Evolutionary conservation across 169 alveolate genomes (phyloP).

Genomic region (Cryptosporidium ryanae): DNA sequence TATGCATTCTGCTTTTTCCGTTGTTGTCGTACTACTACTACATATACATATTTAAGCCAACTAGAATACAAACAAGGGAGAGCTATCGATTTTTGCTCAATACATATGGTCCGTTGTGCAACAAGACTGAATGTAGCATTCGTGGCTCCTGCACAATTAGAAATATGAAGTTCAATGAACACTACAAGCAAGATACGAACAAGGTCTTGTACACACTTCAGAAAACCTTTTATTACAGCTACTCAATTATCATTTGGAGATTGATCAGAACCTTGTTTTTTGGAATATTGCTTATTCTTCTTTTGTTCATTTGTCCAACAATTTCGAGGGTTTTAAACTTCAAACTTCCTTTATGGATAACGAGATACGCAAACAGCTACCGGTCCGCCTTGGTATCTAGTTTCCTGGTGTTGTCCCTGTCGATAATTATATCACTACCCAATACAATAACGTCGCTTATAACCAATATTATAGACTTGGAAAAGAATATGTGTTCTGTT

Average conservation of each 20-base stretch:
- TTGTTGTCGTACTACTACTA: conserved; percentile 16
- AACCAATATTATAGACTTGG: conserved; percentile 55
- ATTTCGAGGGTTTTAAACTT: conserved; percentile 29
- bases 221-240: conserved; percentile 53
- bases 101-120: conserved; percentile 70
- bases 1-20: conserved; percentile 30
- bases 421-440: conserved; percentile 45
- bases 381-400: conserved; percentile 46
- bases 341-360: conserved; percentile 46
- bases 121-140: conserved; percentile 53
- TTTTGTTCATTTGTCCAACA: conserved; percentile 57
- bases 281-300: conserved; percentile 30
- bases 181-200: conserved; percentile 29
- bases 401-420: conserved; percentile 36
- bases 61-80: conserved; percentile 71
- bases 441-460: conserved; percentile 33
- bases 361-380: conserved; percentile 45
- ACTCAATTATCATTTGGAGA: conserved; percentile 57
- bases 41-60: conserved; percentile 64
- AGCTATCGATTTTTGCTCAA: conserved; percentile 48
- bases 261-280: conserved; percentile 43
- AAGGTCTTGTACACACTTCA: conserved; percentile 14
- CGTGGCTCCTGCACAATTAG: conserved; percentile 63
- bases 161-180: conserved; percentile 55
- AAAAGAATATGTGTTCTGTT: conserved; percentile 68